These are phyloP conservation scores for Thozetella sp. DNA, from an alignment of 495 filamentous ascomycete genomes.

Conservation along the genomic window DNA sequence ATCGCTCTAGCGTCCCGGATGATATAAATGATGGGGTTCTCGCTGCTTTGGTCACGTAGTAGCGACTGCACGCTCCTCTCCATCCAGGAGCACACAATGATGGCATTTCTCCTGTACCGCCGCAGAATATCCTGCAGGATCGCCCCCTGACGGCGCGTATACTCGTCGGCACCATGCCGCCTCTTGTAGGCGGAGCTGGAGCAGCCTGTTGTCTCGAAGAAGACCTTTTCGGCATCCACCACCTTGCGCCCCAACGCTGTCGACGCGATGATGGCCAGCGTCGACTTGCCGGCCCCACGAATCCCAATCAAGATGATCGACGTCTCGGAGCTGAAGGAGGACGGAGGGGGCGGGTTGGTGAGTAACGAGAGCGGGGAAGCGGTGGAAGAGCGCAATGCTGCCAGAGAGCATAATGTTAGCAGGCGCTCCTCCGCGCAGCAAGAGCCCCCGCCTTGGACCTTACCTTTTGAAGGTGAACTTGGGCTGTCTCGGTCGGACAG, in stretches of 20 bases:
- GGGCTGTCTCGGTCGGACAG: background rate
- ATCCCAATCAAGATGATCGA: slow-evolving; percentile 72
- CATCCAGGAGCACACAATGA: slow-evolving; percentile 66
- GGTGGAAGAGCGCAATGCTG: slow-evolving; percentile 7
- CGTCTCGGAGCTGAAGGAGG: slow-evolving; percentile 53
- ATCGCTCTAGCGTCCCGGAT: slow-evolving; percentile 64
- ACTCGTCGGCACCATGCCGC: slow-evolving; percentile 53
- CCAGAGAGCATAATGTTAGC: background rate
- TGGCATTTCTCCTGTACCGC: slow-evolving; percentile 56
- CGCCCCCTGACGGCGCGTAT: slow-evolving; percentile 55
- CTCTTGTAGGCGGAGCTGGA: slow-evolving; percentile 62
- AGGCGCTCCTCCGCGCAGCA: background rate
- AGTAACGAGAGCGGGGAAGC: slow-evolving; percentile 10
- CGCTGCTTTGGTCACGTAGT: slow-evolving; percentile 52
- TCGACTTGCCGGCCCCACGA: slow-evolving; percentile 71
- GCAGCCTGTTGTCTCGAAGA: slow-evolving; percentile 59
- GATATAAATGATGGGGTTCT: slow-evolving; percentile 69
- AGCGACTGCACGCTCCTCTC: slow-evolving; percentile 56
- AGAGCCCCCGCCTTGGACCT: background rate
- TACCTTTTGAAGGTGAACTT: background rate
- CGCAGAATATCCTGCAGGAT: slow-evolving; percentile 62
- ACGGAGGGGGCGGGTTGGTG: background rate
- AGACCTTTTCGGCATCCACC: slow-evolving; percentile 64
- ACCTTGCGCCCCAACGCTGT: slow-evolving; percentile 62
- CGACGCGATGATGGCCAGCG: slow-evolving; percentile 68